Base-by-base conservation (phyloP, 495 filamentous ascomycete genomes). In the Aspergillus haitiensis region DNA sequence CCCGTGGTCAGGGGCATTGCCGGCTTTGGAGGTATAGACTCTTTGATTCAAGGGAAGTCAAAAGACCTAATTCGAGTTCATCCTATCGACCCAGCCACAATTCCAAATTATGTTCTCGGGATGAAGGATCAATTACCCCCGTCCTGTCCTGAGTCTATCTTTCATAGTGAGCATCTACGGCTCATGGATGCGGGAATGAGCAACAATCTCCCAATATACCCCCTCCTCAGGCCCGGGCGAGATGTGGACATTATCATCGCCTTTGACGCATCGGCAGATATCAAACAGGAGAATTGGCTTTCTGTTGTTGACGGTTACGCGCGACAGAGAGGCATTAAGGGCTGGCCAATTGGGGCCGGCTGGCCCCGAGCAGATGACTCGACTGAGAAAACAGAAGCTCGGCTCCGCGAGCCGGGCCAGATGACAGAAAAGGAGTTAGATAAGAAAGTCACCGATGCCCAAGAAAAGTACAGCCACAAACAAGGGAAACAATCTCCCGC, bases 101-200 rank as follows among this genome's bases (percentile, higher is more conserved):
- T 98, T 47, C 93, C 93, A 3, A 98, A 98, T 68, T 96, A 86
- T 66, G 86, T 85, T 5, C 82, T 88, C 58, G 91, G 90, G 6
- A 88, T 98, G 84, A 82, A 88, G 62, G 83, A 82, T 53, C 79
- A 81, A 57, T 78, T 98, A 35, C 90, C 92, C 1, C 67, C 80
- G 0, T 90, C 86, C 3, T 87, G 86, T 47, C 92, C 94, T 0
- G 82, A 87, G 48, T 89, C 83, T 31, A 85, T 96, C 42, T 85
- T 88, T 65, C 76, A 82, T 49, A 80, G 77, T 16, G 75, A 86
- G 36, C 86, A 91, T 63, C 78, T 98, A 27, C 87, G 94, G 63
- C 83, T 97, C 5, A 97, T 96, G 89, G 94, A 98, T 74, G 91
- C 94, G 6, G 94, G 94, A 11, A 98, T 98, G 93, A 92, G 88